Evolutionary conservation across 495 filamentous ascomycete species (phyloP), one percentile per base, ranked within the genome.

Genomic region (Oidiodendron maius): DNA sequence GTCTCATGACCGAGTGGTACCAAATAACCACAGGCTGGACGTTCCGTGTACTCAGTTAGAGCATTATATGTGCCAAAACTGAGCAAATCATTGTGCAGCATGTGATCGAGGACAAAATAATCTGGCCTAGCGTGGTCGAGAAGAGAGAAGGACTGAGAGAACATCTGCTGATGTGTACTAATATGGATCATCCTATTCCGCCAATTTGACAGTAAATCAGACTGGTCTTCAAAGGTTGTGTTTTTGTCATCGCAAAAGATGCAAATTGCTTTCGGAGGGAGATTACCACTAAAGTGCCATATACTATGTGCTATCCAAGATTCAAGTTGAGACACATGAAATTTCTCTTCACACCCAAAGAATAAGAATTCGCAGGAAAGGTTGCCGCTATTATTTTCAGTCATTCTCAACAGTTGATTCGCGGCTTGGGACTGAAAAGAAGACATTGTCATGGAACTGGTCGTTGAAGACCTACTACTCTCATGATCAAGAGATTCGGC

Each of bases 231-330:
- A 18, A 40, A 40, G 13, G 12, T 15, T 16, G 3, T 22, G 10
- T 52, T 25, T 10, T 3, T 6, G 3, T 61, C 40, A 46, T 72
- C 62, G 50, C 73, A 76, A 44, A 70, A 74, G 67, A 66, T 73
- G 53, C 73, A 76, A 0, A 56, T 24, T 9, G 61, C 55, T 5
- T 28, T 43, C 1, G 1, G 13, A 10, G 73, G 73, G 11, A 67
- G 58, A 0, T 11, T 20, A 17, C 28, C 28, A n/a, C 8, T n/a
- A 34, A 73, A 71, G 2, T 56, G 28, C 23, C 12, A n/a, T 11
- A 52, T 25, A 30, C 71, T 64, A 42, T 76, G 71, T 9, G 64
- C 41, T 20, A 71, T 61, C 72, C 72, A 76, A 8, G 3, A 39
- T 0, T 52, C 42, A 11, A 44, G 39, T 1, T 74, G 59, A 23